These are phyloP conservation scores for Dentipellis sp. DNA, from an alignment of 768 basidiomycete genomes.

Conservation along the genomic window DNA sequence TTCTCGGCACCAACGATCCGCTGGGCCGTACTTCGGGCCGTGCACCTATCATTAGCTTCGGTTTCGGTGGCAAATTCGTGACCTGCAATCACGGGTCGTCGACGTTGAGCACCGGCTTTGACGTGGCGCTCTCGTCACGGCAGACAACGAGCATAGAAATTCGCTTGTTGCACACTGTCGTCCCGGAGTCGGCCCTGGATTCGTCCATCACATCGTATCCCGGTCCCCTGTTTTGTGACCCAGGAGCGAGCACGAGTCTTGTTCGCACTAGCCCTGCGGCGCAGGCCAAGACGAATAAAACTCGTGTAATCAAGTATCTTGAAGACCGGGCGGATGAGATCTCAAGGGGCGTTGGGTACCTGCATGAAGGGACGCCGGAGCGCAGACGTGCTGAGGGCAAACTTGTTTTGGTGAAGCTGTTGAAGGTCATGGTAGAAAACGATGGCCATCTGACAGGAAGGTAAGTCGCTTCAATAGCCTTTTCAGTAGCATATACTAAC, in stretches of 20 bases:
- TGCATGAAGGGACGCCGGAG: conserved; percentile 41
- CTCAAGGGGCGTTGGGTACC: conserved; percentile 64
- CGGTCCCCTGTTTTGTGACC: conserved; percentile 79
- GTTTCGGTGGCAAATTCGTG: conserved; percentile 87
- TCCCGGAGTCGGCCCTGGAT: conserved; percentile 58
- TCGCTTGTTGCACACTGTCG: conserved; percentile 54
- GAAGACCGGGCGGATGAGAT: conserved; percentile 69
- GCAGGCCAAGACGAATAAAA: conserved; percentile 77
- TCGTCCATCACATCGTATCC: conserved; percentile 56
- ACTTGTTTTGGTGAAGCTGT: conserved; percentile 58
- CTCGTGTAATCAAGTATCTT: conserved; percentile 68
- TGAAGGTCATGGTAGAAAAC: conserved; percentile 78
- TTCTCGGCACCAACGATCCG: conserved; percentile 76
- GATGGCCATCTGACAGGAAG: conserved; percentile 83
- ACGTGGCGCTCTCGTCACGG: conserved; percentile 66
- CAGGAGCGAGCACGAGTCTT: conserved; percentile 54
- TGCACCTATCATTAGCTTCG: conserved; percentile 80
- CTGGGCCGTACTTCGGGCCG: conserved; percentile 62
- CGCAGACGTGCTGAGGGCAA: conserved; percentile 65
- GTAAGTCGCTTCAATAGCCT: conserved; percentile 34
- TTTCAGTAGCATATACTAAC: not conserved
- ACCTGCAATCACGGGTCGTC: conserved; percentile 78
- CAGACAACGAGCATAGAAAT: conserved; percentile 64
- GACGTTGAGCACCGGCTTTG: conserved; percentile 62
- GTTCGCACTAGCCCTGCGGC: conserved; percentile 51